Evolutionary conservation across 2,329 filamentous ascomycete genomes (phyloP).

Genomic region (Aspergillus transmontanensis): DNA sequence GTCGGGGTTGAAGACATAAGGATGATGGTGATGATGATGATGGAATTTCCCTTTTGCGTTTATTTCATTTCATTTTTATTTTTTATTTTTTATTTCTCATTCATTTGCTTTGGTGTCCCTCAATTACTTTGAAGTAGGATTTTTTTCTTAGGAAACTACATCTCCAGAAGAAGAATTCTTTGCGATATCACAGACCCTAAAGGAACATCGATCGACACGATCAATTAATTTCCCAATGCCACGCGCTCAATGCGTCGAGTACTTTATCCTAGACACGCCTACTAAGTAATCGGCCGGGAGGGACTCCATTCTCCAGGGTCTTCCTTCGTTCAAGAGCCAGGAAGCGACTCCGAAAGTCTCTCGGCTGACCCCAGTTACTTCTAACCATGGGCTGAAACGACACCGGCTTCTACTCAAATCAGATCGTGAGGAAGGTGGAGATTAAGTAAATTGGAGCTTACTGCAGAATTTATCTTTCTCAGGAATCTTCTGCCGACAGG

Average conservation of each 20-base stretch:
- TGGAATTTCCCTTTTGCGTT: background rate
- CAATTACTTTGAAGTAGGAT: background rate
- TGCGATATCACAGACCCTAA: slow-evolving; percentile 9
- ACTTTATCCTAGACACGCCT: background rate
- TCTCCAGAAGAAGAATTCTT: slow-evolving; percentile 8
- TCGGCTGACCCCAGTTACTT: slow-evolving; percentile 26
- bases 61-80: background rate
- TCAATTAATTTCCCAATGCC: slow-evolving; percentile 10
- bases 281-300: background rate
- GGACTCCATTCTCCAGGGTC: slow-evolving; percentile 26
- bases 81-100: background rate
- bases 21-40: background rate
- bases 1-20: background rate
- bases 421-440: slow-evolving; percentile 17
- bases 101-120: background rate
- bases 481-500: slow-evolving; percentile 31
- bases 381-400: slow-evolving; percentile 25
- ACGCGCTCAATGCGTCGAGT: slow-evolving; percentile 1
- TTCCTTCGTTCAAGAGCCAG: slow-evolving; percentile 19
- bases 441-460: slow-evolving; percentile 17
- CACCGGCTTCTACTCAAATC: slow-evolving; percentile 20
- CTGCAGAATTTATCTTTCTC: slow-evolving; percentile 23
- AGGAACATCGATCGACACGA: slow-evolving; percentile 29
- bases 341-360: slow-evolving; percentile 29
- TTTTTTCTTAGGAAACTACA: background rate